Conservation (phyloP, 352 stramenopile species). For the Phytopythium oedochilum region DNA sequence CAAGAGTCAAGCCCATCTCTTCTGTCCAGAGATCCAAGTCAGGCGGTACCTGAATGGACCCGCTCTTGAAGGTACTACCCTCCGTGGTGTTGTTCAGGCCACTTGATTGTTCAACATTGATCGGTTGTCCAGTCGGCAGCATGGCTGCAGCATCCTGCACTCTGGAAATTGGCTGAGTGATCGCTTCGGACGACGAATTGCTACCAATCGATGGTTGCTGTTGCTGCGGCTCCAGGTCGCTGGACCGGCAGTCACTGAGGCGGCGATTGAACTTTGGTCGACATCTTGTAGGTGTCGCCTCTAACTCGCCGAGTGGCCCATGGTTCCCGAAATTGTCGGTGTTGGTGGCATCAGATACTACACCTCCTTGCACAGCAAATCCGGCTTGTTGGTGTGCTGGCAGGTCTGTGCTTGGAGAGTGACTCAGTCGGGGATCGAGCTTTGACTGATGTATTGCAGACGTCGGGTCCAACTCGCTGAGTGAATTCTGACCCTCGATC, state of each 20-base stretch:
- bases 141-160: not conserved
- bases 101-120: too few species aligned
- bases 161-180: not conserved
- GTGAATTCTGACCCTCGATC: too few species aligned
- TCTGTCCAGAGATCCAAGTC: slow-evolving; percentile 3
- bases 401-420: not conserved
- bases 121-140: too few species aligned
- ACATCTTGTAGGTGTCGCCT: not conserved
- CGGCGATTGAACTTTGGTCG: not conserved
- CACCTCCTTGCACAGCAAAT: too few species aligned
- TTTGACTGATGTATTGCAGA: too few species aligned
- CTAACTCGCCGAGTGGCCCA: not conserved
- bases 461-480: too few species aligned
- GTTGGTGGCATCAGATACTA: too few species aligned
- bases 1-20: not conserved
- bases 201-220: not conserved
- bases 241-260: not conserved
- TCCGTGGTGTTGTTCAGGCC: not conserved
- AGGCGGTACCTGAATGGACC: not conserved
- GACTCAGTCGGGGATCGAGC: not conserved
- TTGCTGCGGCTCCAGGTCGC: not conserved
- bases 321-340: not conserved
- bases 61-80: too few species aligned
- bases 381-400: not conserved
- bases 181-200: not conserved